Conservation (phyloP, 1,284 basidiomycete species). For the Ganoderma resinaceum region DNA sequence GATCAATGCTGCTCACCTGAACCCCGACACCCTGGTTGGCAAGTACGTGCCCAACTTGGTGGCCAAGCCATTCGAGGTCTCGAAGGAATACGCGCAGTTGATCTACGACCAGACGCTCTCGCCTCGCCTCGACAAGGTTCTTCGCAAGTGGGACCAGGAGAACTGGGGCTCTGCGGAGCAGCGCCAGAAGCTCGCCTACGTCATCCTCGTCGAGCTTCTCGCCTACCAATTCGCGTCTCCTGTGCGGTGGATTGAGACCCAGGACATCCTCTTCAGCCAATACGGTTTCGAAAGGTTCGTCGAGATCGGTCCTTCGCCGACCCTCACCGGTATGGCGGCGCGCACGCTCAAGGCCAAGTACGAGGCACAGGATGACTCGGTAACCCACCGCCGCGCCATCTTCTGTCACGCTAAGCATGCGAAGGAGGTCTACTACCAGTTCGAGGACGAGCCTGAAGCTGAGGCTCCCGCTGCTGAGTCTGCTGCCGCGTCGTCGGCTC, state of each 20-base stretch:
- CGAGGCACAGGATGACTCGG: constrained; percentile 88
- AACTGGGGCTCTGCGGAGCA: constrained; percentile 85
- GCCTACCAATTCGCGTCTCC: constrained; percentile 97
- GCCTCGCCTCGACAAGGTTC: constrained; percentile 90
- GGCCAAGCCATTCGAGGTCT: constrained; percentile 93
- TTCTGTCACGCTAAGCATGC: constrained; percentile 95
- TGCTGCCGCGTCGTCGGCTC: constrained; percentile 45
- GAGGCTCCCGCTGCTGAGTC: constrained; percentile 57
- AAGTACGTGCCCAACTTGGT: constrained; percentile 98
- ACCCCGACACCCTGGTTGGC: constrained; percentile 91
- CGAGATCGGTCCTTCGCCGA: constrained; percentile 96
- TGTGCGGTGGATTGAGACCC: constrained; percentile 98
- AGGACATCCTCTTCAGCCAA: constrained; percentile 91
- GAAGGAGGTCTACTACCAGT: constrained; percentile 98
- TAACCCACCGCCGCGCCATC: constrained; percentile 82
- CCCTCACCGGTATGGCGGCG: constrained; percentile 95
- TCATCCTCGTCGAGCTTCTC: constrained; percentile 94
- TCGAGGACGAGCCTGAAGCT: constrained; percentile 79
- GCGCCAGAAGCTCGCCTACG: constrained; percentile 93
- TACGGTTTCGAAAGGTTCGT: constrained; percentile 94
- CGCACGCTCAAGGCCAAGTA: constrained; percentile 97
- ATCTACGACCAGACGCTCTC: constrained; percentile 97
- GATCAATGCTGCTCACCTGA: constrained; percentile 89
- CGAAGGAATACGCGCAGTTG: constrained; percentile 90
- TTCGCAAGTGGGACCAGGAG: constrained; percentile 94